phyloP scores from a whole-genome alignment of 805 yeast genomes.

The Wickerhamiella shivajii region DNA sequence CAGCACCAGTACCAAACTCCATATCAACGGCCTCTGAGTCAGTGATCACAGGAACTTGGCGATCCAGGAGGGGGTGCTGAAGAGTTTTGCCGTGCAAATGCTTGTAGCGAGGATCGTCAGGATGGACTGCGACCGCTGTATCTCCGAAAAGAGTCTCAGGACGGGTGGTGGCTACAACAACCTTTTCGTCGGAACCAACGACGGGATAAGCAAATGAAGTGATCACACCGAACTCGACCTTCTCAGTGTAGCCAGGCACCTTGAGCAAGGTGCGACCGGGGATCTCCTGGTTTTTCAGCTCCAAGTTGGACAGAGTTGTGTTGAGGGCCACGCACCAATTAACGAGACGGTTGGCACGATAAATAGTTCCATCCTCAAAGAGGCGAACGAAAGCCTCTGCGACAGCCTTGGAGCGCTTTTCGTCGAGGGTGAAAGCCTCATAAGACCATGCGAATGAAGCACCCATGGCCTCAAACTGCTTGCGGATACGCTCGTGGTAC shows the following conservation, averaged over 20 bases:
- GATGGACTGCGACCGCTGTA: slow-evolving; percentile 95
- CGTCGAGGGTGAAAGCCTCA: slow-evolving; percentile 87
- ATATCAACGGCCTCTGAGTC: slow-evolving; percentile 94
- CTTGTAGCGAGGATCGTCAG: slow-evolving; percentile 79
- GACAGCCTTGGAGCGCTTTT: slow-evolving; percentile 63
- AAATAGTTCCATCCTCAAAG: slow-evolving; percentile 89
- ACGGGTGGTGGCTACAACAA: slow-evolving; percentile 94
- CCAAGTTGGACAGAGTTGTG: slow-evolving; percentile 92
- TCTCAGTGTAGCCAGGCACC: slow-evolving; percentile 83
- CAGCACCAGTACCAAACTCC: slow-evolving; percentile 99
- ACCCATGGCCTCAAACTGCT: slow-evolving; percentile 75
- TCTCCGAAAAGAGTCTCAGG: slow-evolving; percentile 98
- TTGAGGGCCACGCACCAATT: slow-evolving; percentile 93
- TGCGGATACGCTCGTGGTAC: slow-evolving; percentile 72
- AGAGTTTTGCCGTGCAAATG: slow-evolving; percentile 92
- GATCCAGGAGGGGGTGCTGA: slow-evolving; percentile 77
- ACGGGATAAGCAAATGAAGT: slow-evolving; percentile 92
- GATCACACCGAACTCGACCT: slow-evolving; percentile 89
- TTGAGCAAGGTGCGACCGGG: slow-evolving; percentile 65
- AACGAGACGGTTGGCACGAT: slow-evolving; percentile 83
- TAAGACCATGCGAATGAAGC: slow-evolving; percentile 95
- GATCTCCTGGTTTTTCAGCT: slow-evolving; percentile 84
- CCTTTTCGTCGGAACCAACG: slow-evolving; percentile 68
- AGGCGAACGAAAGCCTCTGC: slow-evolving; percentile 79
- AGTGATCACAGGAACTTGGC: slow-evolving; percentile 72